A percentile compares a stretch with the other conserved stretches of the same genome.
Conservation (phyloP, 2,329 filamentous ascomycete genomes). For the Fusarium zealandicum region DNA sequence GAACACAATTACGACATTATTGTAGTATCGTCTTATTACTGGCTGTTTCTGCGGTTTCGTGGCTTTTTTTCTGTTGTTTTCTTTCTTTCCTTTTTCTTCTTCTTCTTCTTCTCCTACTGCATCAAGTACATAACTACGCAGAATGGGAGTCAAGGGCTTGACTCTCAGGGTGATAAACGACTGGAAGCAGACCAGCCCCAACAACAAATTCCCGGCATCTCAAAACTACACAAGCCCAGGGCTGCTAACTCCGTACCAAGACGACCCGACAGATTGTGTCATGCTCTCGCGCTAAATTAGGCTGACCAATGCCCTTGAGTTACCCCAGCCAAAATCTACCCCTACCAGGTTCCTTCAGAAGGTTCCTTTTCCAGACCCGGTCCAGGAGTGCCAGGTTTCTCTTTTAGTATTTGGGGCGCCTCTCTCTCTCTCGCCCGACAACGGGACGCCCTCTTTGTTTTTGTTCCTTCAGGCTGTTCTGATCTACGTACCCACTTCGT, state of each 20-base stretch:
- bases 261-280: conserved; percentile 47
- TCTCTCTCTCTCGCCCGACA: conserved; percentile 10
- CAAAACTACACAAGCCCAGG: conserved; percentile 11
- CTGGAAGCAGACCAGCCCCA: neutral
- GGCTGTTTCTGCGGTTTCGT: neutral
- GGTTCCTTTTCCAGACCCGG: conserved; percentile 21
- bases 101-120: neutral
- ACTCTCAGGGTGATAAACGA: neutral
- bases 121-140: neutral
- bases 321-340: conserved; percentile 43
- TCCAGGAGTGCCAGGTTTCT: conserved; percentile 29
- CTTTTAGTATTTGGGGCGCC: conserved; percentile 26
- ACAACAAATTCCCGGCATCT: neutral
- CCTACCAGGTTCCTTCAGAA: conserved; percentile 38
- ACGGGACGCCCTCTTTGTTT: neutral
- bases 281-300: conserved; percentile 41
- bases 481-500: conserved; percentile 14
- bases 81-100: conserved; percentile 7
- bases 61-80: neutral
- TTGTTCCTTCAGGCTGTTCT: neutral
- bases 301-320: conserved; percentile 37
- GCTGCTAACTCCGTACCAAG: conserved; percentile 28
- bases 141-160: too few species aligned
- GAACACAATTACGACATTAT: conserved; percentile 10
- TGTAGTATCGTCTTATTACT: conserved; percentile 5